Percentiles rank a stretch among this genome's conserved stretches.
Conservation (phyloP, 1,284 basidiomycete genomes). For the Tilletiaria anomala region DNA sequence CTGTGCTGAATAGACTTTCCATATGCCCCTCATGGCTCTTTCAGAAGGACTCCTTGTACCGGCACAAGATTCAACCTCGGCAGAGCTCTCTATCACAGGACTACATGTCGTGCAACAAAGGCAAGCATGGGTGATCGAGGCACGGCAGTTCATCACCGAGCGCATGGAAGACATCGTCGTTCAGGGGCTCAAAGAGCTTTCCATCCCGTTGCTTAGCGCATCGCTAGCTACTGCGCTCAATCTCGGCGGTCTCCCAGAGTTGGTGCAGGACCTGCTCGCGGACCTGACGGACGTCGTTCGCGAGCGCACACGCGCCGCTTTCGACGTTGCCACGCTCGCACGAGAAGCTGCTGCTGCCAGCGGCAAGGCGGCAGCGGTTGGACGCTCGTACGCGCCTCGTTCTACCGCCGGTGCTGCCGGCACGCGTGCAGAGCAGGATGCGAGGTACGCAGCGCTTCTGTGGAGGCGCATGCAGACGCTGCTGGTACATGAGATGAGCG, state of each 20-base stretch:
- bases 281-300: constrained; percentile 75
- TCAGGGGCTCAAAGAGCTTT: constrained; percentile 18
- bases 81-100: constrained; percentile 25
- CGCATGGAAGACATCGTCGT: constrained; percentile 33
- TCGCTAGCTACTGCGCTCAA: constrained; percentile 90
- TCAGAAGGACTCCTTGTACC: constrained; percentile 46
- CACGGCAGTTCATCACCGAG: constrained; percentile 13
- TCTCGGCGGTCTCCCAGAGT: constrained; percentile 62
- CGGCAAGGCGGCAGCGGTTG: no score
- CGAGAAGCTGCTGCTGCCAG: no score
- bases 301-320: constrained; percentile 58
- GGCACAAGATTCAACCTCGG: constrained; percentile 80
- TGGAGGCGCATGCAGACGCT: constrained; percentile 70
- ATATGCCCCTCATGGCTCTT: not conserved
- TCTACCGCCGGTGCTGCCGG: no score
- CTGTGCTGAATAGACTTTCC: not conserved
- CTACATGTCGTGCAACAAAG: constrained; percentile 11
- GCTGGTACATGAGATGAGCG: constrained; percentile 66
- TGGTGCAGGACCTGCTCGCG: constrained; percentile 62
- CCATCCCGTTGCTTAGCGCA: constrained; percentile 58
- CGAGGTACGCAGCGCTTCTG: constrained; percentile 44
- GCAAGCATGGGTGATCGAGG: constrained; percentile 10
- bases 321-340: constrained; percentile 71
- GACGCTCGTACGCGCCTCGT: no score
- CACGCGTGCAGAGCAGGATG: no score